These are phyloP conservation scores for Arabidopsis hybrid DNA, from an alignment of 441 rosid genomes.

Conservation along the genomic window DNA sequence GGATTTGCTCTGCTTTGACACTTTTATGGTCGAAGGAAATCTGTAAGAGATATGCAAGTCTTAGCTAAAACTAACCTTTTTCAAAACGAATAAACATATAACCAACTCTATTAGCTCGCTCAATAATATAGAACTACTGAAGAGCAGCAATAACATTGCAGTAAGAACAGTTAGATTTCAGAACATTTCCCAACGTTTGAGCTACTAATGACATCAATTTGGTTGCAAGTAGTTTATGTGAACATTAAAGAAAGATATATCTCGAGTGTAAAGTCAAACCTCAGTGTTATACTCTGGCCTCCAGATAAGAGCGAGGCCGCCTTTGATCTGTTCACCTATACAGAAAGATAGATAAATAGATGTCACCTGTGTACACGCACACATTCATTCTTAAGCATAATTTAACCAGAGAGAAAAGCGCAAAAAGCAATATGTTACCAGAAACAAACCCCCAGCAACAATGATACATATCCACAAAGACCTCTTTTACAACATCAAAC, in stretches of 20 bases:
- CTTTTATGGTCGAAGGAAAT: constrained; percentile 68
- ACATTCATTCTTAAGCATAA: constrained; percentile 4
- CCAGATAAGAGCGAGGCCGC: constrained; percentile 59
- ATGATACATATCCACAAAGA: constrained; percentile 18
- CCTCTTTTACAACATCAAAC: not conserved
- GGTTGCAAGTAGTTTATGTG: constrained; percentile 10
- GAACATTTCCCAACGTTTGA: not conserved
- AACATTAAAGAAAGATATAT: constrained; percentile 26
- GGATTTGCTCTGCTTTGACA: constrained; percentile 57
- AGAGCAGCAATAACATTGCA: not conserved
- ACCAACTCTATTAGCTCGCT: no score
- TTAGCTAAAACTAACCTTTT: not conserved
- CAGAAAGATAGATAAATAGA: constrained; percentile 22
- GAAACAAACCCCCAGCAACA: not conserved
- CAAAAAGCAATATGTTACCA: not conserved
- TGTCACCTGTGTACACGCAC: not conserved
- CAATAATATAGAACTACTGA: not conserved
- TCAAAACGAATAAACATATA: not conserved
- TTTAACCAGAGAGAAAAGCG: not conserved
- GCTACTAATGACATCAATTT: not conserved
- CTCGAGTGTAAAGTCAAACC: constrained; percentile 51
- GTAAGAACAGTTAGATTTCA: constrained; percentile 14
- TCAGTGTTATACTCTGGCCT: constrained; percentile 58
- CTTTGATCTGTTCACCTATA: constrained; percentile 82
- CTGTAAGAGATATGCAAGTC: constrained; percentile 49